Percentiles rank a stretch among this genome's conserved stretches.
Conservation (phyloP, 139 green algal species). For the Closterium sp. region DNA sequence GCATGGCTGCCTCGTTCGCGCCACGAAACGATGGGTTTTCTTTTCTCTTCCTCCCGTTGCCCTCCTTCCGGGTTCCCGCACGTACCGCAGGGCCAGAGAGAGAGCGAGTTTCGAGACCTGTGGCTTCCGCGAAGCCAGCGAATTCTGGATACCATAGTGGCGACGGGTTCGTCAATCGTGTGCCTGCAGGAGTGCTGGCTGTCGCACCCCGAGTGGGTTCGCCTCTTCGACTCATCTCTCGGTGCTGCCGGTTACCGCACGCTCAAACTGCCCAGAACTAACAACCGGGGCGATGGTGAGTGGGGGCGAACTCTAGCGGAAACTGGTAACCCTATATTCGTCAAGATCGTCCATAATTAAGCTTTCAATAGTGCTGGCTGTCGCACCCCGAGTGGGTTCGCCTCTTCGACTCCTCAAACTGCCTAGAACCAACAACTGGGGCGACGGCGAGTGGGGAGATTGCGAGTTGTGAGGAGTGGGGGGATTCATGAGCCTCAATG, state of each 20-base stretch:
- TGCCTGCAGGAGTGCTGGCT: slow-evolving; percentile 52
- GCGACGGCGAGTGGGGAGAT: too few species aligned
- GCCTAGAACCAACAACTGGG: too few species aligned
- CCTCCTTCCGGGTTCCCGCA: not conserved
- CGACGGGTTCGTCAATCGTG: slow-evolving; percentile 17
- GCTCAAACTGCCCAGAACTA: slow-evolving; percentile 16
- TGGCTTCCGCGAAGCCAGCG: slow-evolving; percentile 15
- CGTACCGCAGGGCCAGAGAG: slow-evolving; percentile 9
- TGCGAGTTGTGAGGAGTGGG: too few species aligned
- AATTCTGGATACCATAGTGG: slow-evolving; percentile 33
- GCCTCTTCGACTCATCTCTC: not conserved
- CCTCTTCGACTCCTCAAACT: too few species aligned
- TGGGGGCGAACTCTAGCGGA: too few species aligned
- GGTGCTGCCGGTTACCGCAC: slow-evolving; percentile 28
- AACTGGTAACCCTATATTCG: too few species aligned
- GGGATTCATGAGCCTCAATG: too few species aligned
- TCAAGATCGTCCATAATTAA: not conserved
- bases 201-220: not conserved
- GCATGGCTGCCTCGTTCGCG: too few species aligned
- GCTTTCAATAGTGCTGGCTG: not conserved
- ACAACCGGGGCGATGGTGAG: slow-evolving; percentile 28
- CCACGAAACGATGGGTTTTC: too few species aligned
- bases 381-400: not conserved
- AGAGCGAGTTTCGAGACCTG: slow-evolving; percentile 23
- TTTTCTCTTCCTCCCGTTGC: not conserved